phyloP scores from a whole-genome alignment of 805 yeast species.

The Blastobotrys attinorum region DNA sequence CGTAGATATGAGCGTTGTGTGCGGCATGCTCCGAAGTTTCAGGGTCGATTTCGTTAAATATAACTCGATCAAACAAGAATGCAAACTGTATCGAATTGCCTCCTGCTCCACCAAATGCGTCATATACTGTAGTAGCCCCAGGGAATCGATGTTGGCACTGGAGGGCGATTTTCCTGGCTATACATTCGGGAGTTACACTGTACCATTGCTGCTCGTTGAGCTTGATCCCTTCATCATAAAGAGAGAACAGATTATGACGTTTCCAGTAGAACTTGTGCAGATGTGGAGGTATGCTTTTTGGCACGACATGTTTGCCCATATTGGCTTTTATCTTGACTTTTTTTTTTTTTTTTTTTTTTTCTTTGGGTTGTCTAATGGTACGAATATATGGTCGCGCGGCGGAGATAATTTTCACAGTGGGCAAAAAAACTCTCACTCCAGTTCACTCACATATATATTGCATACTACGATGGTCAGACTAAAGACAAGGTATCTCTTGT shows the following conservation, averaged over 20 bases:
- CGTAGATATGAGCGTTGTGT: constrained; percentile 61
- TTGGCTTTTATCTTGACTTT: background rate
- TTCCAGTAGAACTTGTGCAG: constrained; percentile 24
- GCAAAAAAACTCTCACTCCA: no score
- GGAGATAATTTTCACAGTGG: background rate
- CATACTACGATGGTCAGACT: constrained; percentile 67
- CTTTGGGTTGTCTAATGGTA: no score
- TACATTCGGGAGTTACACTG: constrained; percentile 76
- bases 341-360: no score
- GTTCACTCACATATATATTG: no score
- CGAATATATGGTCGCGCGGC: no score
- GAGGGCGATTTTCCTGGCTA: constrained; percentile 43
- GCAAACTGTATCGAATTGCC: constrained; percentile 76
- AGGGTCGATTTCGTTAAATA: constrained; percentile 22
- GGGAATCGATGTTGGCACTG: constrained; percentile 16
- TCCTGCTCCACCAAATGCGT: constrained; percentile 82
- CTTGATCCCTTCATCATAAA: constrained; percentile 58
- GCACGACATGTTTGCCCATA: no score
- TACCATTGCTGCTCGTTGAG: constrained; percentile 75
- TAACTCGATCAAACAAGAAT: constrained; percentile 29
- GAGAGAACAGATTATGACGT: constrained; percentile 52
- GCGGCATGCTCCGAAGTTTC: constrained; percentile 20
- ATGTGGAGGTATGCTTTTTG: background rate
- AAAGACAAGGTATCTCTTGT: constrained; percentile 75
- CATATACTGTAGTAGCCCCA: constrained; percentile 35